Evolutionary conservation across 148 eudicot genomes (phyloP).

Genomic region (Pharnaceum exiguum): DNA sequence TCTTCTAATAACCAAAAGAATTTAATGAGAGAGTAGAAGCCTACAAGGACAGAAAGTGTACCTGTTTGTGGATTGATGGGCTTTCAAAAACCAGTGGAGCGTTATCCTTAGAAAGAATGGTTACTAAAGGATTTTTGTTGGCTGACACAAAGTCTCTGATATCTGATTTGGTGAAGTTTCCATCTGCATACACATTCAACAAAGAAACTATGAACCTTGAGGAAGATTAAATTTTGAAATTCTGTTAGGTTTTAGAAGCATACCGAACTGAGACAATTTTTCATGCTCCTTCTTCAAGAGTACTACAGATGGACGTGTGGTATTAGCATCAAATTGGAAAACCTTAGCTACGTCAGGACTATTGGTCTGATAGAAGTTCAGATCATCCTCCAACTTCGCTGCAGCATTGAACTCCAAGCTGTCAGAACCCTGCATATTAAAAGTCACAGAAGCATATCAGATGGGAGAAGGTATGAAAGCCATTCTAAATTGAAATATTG

Average conservation of each 20-base stretch:
- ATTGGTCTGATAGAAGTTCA: constrained; percentile 61
- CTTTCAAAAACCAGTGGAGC: constrained; percentile 60
- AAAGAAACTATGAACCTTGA: constrained; percentile 1
- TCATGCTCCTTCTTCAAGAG: constrained; percentile 73
- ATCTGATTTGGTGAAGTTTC: constrained; percentile 50
- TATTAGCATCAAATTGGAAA: constrained; percentile 55
- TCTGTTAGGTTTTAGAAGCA: constrained; percentile 7
- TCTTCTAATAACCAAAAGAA: too few relatives aligned
- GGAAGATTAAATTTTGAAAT: not conserved
- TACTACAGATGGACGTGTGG: constrained; percentile 66
- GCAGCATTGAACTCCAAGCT: constrained; percentile 70
- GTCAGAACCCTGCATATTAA: constrained; percentile 50
- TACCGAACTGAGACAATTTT: constrained; percentile 68
- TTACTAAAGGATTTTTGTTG: constrained; percentile 70
- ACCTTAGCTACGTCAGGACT: constrained; percentile 67
- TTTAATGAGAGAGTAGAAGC: not conserved
- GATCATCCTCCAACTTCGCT: constrained; percentile 47
- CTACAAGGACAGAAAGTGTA: constrained; percentile 2
- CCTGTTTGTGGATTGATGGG: constrained; percentile 70
- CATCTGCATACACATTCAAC: constrained; percentile 42
- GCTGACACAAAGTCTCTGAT: constrained; percentile 63
- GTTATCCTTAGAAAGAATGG: constrained; percentile 62
- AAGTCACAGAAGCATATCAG: not conserved
- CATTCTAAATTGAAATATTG: not conserved
- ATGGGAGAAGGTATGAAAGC: not conserved